Percentiles rank a stretch among this genome's conserved stretches.
phyloP scores from a whole-genome alignment of 352 stramenopile species.

The Phytophthora crassamura region DNA sequence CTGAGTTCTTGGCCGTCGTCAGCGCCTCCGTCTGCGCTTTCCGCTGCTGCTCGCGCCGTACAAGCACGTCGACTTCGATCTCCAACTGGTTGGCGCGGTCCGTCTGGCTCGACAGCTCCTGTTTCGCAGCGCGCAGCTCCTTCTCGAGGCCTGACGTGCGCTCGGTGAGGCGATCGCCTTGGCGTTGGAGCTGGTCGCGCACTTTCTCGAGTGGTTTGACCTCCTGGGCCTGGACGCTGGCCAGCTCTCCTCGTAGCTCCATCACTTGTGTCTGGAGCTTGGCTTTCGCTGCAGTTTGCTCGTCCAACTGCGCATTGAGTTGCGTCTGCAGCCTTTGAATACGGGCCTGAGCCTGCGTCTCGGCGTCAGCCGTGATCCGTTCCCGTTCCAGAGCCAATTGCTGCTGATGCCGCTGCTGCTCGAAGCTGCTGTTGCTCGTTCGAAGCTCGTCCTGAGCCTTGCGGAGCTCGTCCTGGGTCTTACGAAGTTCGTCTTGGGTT shows the following conservation, averaged over 20 bases:
- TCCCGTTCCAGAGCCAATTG: conserved; percentile 31
- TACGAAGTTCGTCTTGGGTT: conserved; percentile 22
- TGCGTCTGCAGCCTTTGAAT: conserved; percentile 37
- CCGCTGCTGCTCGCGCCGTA: conserved; percentile 53
- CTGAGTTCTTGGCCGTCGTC: conserved; percentile 34
- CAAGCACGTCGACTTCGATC: conserved; percentile 52
- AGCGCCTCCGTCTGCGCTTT: conserved; percentile 46
- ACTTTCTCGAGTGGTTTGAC: conserved; percentile 45
- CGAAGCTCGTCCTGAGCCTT: conserved; percentile 32
- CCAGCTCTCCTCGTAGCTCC: conserved; percentile 35
- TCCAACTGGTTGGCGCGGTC: conserved; percentile 46
- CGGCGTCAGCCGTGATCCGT: conserved; percentile 24
- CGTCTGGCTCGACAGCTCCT: conserved; percentile 29
- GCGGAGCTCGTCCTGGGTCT: conserved; percentile 21
- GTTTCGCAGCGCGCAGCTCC: conserved; percentile 38
- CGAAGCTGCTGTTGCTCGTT: conserved; percentile 31
- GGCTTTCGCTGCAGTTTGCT: conserved; percentile 27
- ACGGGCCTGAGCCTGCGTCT: conserved; percentile 25
- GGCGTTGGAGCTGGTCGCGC: conserved; percentile 45
- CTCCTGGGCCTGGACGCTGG: conserved; percentile 33
- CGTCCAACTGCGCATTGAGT: conserved; percentile 39
- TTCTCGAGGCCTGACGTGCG: conserved; percentile 34
- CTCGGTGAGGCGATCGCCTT: conserved; percentile 43
- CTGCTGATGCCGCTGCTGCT: conserved; percentile 34
- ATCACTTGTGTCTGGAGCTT: conserved; percentile 41